Evolutionary conservation across 73 alveolate genomes (phyloP).

Genomic region (Paraurostyla sp.): DNA sequence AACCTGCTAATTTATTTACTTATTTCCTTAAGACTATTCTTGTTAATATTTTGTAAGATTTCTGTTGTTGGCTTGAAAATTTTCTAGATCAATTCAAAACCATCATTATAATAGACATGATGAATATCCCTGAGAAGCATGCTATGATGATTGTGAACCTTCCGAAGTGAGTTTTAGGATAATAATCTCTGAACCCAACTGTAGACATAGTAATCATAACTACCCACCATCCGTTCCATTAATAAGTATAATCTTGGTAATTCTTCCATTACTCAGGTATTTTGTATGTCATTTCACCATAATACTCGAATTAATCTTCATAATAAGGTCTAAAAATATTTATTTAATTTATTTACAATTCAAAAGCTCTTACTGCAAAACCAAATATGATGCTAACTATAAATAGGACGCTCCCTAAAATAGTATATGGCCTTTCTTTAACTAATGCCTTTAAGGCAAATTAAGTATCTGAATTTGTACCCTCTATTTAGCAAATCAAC

Average conservation of each 20-base stretch:
- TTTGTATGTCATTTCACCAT: neutral
- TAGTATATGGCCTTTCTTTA: conserved; percentile 16
- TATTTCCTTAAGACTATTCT: neutral
- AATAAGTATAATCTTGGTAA: conserved; percentile 44
- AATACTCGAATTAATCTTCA: conserved; percentile 29
- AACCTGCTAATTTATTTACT: conserved; percentile 18
- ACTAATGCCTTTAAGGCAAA: conserved; percentile 49
- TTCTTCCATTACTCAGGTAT: conserved; percentile 37
- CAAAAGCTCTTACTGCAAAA: conserved; percentile 66
- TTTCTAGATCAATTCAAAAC: neutral
- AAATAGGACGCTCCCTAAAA: neutral
- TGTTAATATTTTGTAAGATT: neutral
- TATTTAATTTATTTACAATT: neutral
- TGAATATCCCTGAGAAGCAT: conserved; percentile 95
- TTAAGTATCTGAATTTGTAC: conserved; percentile 19
- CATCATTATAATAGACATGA: conserved; percentile 79
- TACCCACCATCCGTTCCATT: conserved; percentile 66
- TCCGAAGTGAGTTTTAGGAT: conserved; percentile 96
- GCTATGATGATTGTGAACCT: conserved; percentile 89
- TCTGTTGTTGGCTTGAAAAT: neutral
- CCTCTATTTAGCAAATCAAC: conserved; percentile 16
- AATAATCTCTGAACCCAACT: conserved; percentile 97
- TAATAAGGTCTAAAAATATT: conserved; percentile 37
- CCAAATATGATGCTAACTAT: conserved; percentile 33
- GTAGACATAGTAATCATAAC: conserved; percentile 60